A percentile compares a stretch with the other conserved stretches of the same genome.
phyloP scores from a whole-genome alignment of 2,329 filamentous ascomycete genomes.

The Claviceps pazoutovae region DNA sequence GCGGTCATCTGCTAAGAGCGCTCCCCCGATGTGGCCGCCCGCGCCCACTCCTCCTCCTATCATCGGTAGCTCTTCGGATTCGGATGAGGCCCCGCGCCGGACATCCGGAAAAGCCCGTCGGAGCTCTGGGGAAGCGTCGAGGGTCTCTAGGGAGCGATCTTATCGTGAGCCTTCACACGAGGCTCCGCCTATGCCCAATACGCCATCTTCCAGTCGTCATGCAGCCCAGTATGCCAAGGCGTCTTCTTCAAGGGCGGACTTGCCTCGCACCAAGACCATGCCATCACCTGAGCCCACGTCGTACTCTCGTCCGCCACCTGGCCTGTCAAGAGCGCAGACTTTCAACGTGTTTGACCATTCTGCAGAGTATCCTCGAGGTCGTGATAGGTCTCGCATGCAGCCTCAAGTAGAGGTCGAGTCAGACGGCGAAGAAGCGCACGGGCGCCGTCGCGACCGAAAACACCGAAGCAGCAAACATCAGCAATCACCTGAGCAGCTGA shows the following conservation, averaged over 20 bases:
- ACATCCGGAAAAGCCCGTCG: constrained; percentile 21
- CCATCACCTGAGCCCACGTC: constrained; percentile 13
- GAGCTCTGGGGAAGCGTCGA: constrained; percentile 16
- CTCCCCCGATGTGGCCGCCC: constrained; percentile 15
- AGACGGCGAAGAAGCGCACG: constrained; percentile 22
- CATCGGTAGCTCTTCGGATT: constrained; percentile 10
- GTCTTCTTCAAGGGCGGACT: constrained; percentile 15
- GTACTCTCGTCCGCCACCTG: constrained; percentile 16
- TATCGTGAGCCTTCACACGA: constrained; percentile 20
- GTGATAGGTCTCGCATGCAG: constrained; percentile 23
- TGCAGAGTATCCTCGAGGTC: constrained; percentile 19
- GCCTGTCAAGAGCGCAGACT: constrained; percentile 20
- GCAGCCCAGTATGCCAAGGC: constrained; percentile 13
- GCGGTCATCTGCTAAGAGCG: constrained; percentile 9
- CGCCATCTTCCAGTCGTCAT: constrained; percentile 19
- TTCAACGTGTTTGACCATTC: constrained; percentile 15
- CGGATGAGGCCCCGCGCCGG: constrained; percentile 20
- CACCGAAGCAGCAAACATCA: constrained; percentile 22
- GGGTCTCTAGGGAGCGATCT: constrained; percentile 14
- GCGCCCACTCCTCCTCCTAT: constrained; percentile 24
- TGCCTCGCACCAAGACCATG: constrained; percentile 22
- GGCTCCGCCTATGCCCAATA: constrained; percentile 14
- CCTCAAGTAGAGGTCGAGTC: constrained; percentile 21
- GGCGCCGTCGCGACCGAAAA: constrained; percentile 18
- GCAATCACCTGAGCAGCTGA: constrained; percentile 18